Base-by-base conservation (phyloP, 495 filamentous ascomycete genomes). In the Usnea hakonensis region DNA sequence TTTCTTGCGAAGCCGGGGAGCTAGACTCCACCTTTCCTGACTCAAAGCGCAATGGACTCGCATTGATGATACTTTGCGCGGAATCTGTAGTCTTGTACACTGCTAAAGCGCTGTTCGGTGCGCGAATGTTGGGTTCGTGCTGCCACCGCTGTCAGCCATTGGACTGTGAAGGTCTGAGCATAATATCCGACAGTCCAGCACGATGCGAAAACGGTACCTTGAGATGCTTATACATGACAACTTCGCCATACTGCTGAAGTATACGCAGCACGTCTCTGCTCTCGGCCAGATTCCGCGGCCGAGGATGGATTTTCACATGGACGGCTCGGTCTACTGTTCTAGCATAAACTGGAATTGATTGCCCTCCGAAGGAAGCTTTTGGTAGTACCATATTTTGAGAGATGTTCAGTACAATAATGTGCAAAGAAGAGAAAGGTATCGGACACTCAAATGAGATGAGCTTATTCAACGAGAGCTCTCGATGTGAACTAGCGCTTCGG, bases 171-270 rank as follows among this genome's bases (percentile, higher is more conserved):
- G 21, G 0, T 21, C 33, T 64, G 32, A 64, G 62, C 41, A 26
- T 43, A 30, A 32, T 36, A 14, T 21, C 5, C 10, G 16, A 55
- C n/a, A 35, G 40, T n/a, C 10, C 19, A 11, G 16, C 32, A 38
- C 14, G 9, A 46, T 30, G 26, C 14, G 10, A 36, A 6, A 23
- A 36, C 73, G n/a, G 26, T 76, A 91, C 89, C 67, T 82, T 80
- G 23, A 90, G 75, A 66, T 82, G 85, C 71, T 85, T 83, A 75
- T 90, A 97, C 64, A 85, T 84, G 28, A 84, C 81, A 11, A 97
- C 82, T 56, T 90, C 83, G 57, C 90, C 90, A 72, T 88, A 88
- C 68, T 81, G 81, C 71, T 90, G 85, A 30, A 97, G 74, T 28
- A 87, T 81, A 40, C 80, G 78, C 30, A 95, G 77, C 36, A 97